Conservation (phyloP, 495 filamentous ascomycete genomes). For the Lineolata rhizophorae region DNA sequence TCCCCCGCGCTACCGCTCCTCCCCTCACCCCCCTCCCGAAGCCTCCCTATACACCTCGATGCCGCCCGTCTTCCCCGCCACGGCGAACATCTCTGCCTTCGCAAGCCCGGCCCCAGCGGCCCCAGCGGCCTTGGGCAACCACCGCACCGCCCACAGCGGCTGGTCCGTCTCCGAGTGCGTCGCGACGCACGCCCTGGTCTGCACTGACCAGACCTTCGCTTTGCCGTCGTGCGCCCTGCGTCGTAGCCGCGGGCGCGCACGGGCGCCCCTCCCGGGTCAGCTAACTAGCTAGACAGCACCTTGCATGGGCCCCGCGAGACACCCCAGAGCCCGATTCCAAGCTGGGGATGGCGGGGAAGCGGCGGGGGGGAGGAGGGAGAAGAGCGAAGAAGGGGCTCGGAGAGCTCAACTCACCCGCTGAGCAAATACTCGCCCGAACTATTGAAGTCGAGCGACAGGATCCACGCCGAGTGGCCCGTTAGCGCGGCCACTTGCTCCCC, state of each 20-base stretch:
- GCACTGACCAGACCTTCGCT: conserved; percentile 83
- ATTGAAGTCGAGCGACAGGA: conserved; percentile 80
- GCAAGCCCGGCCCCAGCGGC: background rate
- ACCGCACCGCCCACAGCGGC: conserved; percentile 67
- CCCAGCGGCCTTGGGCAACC: conserved; percentile 51
- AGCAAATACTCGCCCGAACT: conserved; percentile 83
- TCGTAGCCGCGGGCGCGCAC: background rate
- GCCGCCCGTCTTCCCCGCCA: conserved; percentile 57
- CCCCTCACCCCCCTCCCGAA: conserved; percentile 34
- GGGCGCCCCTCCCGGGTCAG: background rate
- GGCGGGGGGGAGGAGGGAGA: background rate
- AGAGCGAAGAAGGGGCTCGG: conserved; percentile 1
- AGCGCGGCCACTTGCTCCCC: conserved; percentile 85
- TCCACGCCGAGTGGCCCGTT: conserved; percentile 59
- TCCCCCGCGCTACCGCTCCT: too few relatives aligned
- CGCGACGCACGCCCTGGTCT: conserved; percentile 62
- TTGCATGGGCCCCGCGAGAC: too few relatives aligned
- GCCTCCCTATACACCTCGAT: conserved; percentile 87
- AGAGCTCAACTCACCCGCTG: conserved; percentile 48
- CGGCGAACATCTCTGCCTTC: conserved; percentile 61
- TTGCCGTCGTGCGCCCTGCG: conserved; percentile 65
- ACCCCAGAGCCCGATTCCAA: background rate
- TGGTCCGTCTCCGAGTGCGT: conserved; percentile 82
- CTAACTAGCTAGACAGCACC: conserved; percentile 1
- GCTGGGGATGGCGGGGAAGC: background rate